These are phyloP conservation scores for Volutella citrinella DNA, from an alignment of 2,329 filamentous ascomycete species.

Conservation along the genomic window DNA sequence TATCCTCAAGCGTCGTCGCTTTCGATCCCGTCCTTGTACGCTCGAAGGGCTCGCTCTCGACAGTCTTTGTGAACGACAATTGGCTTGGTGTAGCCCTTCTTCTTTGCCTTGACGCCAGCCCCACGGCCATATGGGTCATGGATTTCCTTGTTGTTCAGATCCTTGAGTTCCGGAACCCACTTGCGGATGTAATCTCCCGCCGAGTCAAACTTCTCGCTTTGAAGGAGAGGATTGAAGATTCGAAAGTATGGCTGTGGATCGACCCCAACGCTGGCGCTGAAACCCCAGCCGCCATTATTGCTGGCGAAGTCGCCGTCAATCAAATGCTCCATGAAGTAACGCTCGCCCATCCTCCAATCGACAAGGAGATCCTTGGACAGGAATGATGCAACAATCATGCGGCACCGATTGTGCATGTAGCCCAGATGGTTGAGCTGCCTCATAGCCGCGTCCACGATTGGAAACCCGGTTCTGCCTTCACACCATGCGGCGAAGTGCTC, in stretches of 20 bases:
- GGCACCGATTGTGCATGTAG: conserved; percentile 82
- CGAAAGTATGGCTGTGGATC: conserved; percentile 89
- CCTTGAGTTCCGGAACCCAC: conserved; percentile 75
- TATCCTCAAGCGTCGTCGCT: conserved; percentile 24
- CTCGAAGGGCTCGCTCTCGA: conserved; percentile 63
- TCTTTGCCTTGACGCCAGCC: conserved; percentile 55
- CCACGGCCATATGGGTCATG: conserved; percentile 77
- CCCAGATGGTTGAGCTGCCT: conserved; percentile 66
- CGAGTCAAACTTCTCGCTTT: conserved; percentile 82
- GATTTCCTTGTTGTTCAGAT: conserved; percentile 63
- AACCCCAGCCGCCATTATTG: conserved; percentile 65
- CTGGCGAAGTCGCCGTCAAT: conserved; percentile 78
- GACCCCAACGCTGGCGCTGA: conserved; percentile 64
- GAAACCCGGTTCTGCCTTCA: conserved; percentile 71
- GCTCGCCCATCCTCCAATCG: conserved; percentile 81
- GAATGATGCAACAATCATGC: conserved; percentile 83
- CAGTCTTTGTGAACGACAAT: conserved; percentile 72
- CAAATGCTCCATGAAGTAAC: conserved; percentile 77
- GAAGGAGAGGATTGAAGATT: conserved; percentile 81
- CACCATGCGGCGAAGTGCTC: conserved; percentile 72
- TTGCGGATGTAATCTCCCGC: conserved; percentile 76
- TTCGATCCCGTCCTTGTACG: conserved; percentile 59
- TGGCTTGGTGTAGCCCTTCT: conserved; percentile 68
- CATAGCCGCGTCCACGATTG: conserved; percentile 85
- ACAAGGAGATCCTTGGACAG: conserved; percentile 75